phyloP scores from a whole-genome alignment of 495 filamentous ascomycete genomes.

The Penicillium taxi region DNA sequence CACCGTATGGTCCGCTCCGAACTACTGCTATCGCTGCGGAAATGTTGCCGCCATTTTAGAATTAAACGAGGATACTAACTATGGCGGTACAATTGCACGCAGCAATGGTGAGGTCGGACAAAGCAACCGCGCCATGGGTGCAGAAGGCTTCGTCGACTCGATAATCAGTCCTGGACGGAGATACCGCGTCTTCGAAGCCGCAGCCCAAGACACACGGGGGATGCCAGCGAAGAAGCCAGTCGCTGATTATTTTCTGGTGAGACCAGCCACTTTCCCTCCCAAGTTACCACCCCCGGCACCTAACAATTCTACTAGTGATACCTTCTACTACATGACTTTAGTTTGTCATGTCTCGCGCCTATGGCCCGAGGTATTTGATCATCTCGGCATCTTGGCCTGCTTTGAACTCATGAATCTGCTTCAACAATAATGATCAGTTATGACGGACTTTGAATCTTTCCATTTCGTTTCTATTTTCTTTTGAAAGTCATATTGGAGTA shows the following conservation, averaged over 20 bases:
- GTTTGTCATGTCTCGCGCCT: conserved; percentile 11
- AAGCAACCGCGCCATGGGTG: conserved; percentile 39
- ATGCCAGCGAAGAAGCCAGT: conserved; percentile 99
- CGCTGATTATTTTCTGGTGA: conserved; percentile 88
- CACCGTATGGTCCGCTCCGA: conserved; percentile 94
- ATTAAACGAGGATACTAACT: conserved; percentile 74
- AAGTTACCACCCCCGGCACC: no score
- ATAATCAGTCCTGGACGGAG: conserved; percentile 77
- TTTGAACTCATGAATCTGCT: conserved; percentile 16
- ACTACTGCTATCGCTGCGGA: conserved; percentile 99
- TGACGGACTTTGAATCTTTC: conserved; percentile 10
- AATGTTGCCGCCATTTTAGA: conserved; percentile 96
- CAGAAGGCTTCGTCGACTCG: conserved; percentile 36
- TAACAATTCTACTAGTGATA: conserved; percentile 18
- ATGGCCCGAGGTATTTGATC: conserved; percentile 8
- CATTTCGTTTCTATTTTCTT: conserved; percentile 2
- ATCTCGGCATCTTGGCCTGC: conserved; percentile 16
- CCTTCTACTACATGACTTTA: conserved; percentile 10
- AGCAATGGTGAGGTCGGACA: conserved; percentile 72
- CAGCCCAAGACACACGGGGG: conserved; percentile 89
- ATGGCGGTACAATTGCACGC: conserved; percentile 64
- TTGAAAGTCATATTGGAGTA: no score
- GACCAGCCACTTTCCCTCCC: no score
- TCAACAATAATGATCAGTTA: conserved; percentile 21
- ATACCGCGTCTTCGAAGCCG: conserved; percentile 94